These are phyloP conservation scores for Dovyalis caffra DNA, from an alignment of 345 rosid genomes.

Conservation along the genomic window DNA sequence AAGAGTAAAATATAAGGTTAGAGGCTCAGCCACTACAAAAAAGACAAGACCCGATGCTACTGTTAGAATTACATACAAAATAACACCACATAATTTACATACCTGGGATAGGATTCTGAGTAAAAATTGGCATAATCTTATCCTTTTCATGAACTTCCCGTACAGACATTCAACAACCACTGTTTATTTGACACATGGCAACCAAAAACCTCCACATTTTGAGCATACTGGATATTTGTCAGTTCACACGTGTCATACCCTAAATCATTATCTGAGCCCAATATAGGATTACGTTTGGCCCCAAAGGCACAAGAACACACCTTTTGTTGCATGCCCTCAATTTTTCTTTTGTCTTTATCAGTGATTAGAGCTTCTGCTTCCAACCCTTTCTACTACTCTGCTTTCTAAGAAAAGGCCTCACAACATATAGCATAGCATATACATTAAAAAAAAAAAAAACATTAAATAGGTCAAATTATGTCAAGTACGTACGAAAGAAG, in stretches of 20 bases:
- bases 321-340: constrained; percentile 16
- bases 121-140: constrained; percentile 29
- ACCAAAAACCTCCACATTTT: constrained; percentile 10
- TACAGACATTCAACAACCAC: constrained; percentile 19
- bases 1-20: constrained; percentile 11
- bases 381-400: constrained; percentile 20
- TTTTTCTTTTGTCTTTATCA: constrained; percentile 29
- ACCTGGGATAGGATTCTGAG: constrained; percentile 18
- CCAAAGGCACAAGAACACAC: constrained; percentile 24
- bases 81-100: constrained; percentile 6
- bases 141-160: constrained; percentile 23
- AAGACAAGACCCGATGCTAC: constrained; percentile 11
- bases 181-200: constrained; percentile 21
- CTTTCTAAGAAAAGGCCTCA: constrained; percentile 17
- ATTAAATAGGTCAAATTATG: constrained; percentile 2
- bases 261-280: constrained; percentile 15
- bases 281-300: constrained; percentile 19
- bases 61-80: constrained; percentile 1
- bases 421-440: constrained; percentile 1
- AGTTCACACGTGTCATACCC: constrained; percentile 20
- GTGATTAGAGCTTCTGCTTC: constrained; percentile 24
- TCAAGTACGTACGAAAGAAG: background rate
- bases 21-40: constrained; percentile 9
- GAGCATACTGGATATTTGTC: constrained; percentile 6
- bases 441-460: background rate